Conservation (phyloP, 352 stramenopile species). For the Blastocystis sp. region DNA sequence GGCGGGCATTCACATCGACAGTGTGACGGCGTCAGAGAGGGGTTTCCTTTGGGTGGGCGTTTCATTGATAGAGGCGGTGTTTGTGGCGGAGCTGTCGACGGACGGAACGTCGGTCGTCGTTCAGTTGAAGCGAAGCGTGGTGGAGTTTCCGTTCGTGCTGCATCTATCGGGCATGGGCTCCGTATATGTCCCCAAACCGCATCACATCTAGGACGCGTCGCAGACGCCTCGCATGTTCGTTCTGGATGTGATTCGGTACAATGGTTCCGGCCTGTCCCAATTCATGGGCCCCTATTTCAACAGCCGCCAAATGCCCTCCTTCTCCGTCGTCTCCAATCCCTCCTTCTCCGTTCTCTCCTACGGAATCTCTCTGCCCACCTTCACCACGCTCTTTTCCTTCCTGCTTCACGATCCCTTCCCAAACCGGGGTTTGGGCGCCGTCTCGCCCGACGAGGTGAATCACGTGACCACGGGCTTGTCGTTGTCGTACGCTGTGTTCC, state of each 20-base stretch:
- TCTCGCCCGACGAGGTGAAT: not conserved
- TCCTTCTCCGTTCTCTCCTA: not conserved
- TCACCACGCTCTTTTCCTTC: not conserved
- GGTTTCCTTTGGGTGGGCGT: not conserved
- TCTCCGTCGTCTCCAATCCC: not conserved
- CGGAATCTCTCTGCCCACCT: no score
- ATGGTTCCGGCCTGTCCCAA: no score
- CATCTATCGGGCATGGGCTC: not conserved
- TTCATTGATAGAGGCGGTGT: not conserved
- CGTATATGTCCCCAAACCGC: not conserved
- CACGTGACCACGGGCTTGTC: not conserved
- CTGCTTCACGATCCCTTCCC: not conserved
- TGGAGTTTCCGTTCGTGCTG: not conserved
- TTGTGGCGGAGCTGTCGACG: not conserved
- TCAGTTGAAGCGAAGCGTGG: not conserved
- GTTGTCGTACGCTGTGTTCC: not conserved
- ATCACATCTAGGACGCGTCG: not conserved
- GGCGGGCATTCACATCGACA: not conserved
- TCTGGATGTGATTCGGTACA: slow-evolving; percentile 21
- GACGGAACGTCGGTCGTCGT: not conserved
- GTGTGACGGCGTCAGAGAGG: not conserved
- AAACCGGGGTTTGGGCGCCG: not conserved
- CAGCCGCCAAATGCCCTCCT: not conserved
- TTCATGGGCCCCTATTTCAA: not conserved
- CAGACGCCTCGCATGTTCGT: not conserved